Evolutionary conservation across 2,329 filamentous ascomycete genomes (phyloP).

Genomic region (Ploettnerulaceae sp.): DNA sequence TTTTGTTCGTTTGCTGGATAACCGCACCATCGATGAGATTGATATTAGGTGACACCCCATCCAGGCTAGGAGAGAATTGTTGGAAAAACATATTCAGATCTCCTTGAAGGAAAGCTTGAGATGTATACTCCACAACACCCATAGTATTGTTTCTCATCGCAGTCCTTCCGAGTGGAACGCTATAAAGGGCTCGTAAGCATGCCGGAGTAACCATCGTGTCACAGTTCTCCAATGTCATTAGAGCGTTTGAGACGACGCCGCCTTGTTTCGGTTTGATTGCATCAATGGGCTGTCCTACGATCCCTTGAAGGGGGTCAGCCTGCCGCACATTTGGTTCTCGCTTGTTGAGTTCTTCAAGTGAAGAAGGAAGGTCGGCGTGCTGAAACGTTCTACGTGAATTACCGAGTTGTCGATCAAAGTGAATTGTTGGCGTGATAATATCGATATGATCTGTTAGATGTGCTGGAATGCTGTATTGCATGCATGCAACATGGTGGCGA

Average conservation of each 20-base stretch:
- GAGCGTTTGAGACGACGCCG: constrained; percentile 22
- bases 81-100: constrained; percentile 47
- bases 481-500: constrained; percentile 32
- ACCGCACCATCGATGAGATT: constrained; percentile 35
- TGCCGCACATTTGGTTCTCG: constrained; percentile 7
- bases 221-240: constrained; percentile 38
- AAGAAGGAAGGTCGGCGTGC: constrained; percentile 37
- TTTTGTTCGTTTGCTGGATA: constrained; percentile 34
- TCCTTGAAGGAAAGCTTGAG: constrained; percentile 47
- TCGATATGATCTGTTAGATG: constrained; percentile 32
- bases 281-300: constrained; percentile 31
- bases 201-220: constrained; percentile 51
- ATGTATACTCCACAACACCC: constrained; percentile 51
- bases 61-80: constrained; percentile 40
- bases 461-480: constrained; percentile 29
- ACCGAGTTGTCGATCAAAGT: constrained; percentile 30
- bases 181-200: constrained; percentile 50
- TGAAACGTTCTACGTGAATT: constrained; percentile 29
- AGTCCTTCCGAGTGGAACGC: constrained; percentile 38
- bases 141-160: constrained; percentile 42
- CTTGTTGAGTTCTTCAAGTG: constrained; percentile 21
- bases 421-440: constrained; percentile 33
- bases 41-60: constrained; percentile 37
- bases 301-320: constrained; percentile 12
- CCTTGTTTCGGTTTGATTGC: constrained; percentile 28